Percentiles rank a stretch among this genome's conserved stretches.
phyloP scores from a whole-genome alignment of 345 rosid genomes.

The Punica granatum region DNA sequence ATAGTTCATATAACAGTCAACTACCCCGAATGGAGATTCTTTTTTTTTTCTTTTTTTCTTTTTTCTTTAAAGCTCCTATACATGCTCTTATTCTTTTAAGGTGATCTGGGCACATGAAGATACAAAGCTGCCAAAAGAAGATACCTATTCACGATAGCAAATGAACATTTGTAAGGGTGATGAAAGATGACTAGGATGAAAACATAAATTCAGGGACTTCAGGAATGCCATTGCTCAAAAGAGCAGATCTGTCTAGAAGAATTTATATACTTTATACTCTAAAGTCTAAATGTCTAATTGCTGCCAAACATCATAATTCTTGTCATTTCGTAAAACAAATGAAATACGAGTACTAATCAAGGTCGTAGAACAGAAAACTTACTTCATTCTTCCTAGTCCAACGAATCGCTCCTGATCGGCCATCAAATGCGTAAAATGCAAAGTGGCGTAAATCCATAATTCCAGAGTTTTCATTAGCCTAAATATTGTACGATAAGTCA shows the following conservation, averaged over 20 bases:
- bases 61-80: neutral
- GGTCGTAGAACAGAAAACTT: constrained; percentile 5
- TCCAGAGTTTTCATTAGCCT: constrained; percentile 79
- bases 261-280: neutral
- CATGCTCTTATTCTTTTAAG: neutral
- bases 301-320: neutral
- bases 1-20: neutral
- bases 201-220: no score
- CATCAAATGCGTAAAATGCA: constrained; percentile 87
- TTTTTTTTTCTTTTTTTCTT: no score
- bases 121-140: neutral
- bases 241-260: neutral
- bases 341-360: constrained; percentile 5
- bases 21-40: neutral
- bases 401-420: constrained; percentile 57
- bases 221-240: neutral
- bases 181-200: neutral
- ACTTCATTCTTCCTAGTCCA: constrained; percentile 98
- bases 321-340: neutral
- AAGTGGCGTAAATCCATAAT: constrained; percentile 72
- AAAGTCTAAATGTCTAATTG: no score
- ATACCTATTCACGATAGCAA: neutral
- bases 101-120: no score
- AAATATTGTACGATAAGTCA: constrained; percentile 12
- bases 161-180: neutral